Conservation (phyloP, 2,329 filamentous ascomycete genomes). For the Tolypocladium endophyticum region DNA sequence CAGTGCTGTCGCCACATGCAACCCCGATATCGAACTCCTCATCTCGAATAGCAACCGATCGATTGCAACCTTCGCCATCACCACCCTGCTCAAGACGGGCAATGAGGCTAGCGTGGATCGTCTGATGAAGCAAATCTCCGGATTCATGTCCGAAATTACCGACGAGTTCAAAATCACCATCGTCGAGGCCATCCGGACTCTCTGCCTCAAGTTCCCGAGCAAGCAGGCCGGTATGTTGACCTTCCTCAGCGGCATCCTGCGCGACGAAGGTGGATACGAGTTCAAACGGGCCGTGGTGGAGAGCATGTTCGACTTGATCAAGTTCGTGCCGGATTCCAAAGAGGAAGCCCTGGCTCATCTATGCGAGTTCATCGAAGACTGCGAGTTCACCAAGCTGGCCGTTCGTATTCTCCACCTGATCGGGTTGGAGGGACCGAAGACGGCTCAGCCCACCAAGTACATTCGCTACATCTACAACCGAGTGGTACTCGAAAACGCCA, state of each 20-base stretch:
- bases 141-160: constrained; percentile 98
- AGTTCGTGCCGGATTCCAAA: constrained; percentile 87
- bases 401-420: constrained; percentile 91
- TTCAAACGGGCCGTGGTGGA: constrained; percentile 97
- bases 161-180: constrained; percentile 99
- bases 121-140: constrained; percentile 95
- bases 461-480: constrained; percentile 99
- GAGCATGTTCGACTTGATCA: constrained; percentile 98
- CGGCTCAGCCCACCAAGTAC: constrained; percentile 92
- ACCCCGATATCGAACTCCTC: constrained; percentile 91
- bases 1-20: constrained; percentile 82
- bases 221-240: constrained; percentile 97
- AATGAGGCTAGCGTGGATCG: constrained; percentile 96
- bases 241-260: constrained; percentile 92
- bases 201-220: constrained; percentile 94
- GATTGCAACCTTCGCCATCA: constrained; percentile 97
- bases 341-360: constrained; percentile 81
- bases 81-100: constrained; percentile 92
- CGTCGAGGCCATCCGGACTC: constrained; percentile 90
- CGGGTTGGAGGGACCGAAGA: constrained; percentile 89
- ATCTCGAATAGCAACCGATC: constrained; percentile 96
- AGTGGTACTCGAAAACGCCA: constrained; percentile 92
- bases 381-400: constrained; percentile 96
- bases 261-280: constrained; percentile 94
- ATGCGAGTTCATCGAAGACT: constrained; percentile 98